Evolutionary conservation across 2,329 filamentous ascomycete genomes (phyloP).

Genomic region (Hirsutella thompsonii): DNA sequence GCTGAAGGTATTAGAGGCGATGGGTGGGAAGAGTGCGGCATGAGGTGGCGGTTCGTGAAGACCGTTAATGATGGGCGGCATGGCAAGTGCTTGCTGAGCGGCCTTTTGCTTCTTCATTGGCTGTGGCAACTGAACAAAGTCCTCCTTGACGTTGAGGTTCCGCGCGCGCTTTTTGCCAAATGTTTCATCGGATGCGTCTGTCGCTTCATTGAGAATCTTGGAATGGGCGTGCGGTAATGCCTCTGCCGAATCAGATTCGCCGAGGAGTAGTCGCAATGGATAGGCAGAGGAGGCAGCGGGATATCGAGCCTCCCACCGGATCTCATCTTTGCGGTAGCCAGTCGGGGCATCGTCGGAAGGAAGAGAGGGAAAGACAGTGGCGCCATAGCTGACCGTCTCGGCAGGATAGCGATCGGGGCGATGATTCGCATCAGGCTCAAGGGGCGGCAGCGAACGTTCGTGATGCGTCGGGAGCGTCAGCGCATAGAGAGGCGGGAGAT

Average conservation of each 20-base stretch:
- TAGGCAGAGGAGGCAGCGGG: conserved; percentile 14
- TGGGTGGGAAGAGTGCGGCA: conserved; percentile 50
- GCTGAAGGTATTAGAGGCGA: conserved; percentile 42
- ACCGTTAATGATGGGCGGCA: conserved; percentile 54
- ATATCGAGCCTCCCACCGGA: conserved; percentile 11
- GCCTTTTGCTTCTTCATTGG: conserved; percentile 53
- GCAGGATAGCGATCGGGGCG: conserved; percentile 21
- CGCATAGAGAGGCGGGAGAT: conserved; percentile 42
- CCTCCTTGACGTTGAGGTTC: conserved; percentile 38
- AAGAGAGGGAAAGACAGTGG: conserved; percentile 6
- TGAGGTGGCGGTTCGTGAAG: conserved; percentile 49
- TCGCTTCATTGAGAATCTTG: conserved; percentile 31
- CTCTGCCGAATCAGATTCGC: conserved; percentile 23
- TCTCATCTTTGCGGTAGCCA: conserved; percentile 10
- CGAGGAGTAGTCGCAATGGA: conserved; percentile 27
- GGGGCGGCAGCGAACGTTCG: conserved; percentile 34
- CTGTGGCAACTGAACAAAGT: conserved; percentile 51
- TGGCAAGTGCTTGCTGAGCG: conserved; percentile 36
- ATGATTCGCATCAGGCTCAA: conserved; percentile 35
- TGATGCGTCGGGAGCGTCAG: conserved; percentile 28
- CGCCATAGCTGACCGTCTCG: conserved; percentile 6
- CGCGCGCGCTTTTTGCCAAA: conserved; percentile 42
- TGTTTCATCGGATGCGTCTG: conserved; percentile 29
- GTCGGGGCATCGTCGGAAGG: conserved; percentile 8
- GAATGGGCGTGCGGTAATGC: conserved; percentile 27